Base-by-base conservation (phyloP, 2,329 filamentous ascomycete genomes). In the Seiridium unicorne region DNA sequence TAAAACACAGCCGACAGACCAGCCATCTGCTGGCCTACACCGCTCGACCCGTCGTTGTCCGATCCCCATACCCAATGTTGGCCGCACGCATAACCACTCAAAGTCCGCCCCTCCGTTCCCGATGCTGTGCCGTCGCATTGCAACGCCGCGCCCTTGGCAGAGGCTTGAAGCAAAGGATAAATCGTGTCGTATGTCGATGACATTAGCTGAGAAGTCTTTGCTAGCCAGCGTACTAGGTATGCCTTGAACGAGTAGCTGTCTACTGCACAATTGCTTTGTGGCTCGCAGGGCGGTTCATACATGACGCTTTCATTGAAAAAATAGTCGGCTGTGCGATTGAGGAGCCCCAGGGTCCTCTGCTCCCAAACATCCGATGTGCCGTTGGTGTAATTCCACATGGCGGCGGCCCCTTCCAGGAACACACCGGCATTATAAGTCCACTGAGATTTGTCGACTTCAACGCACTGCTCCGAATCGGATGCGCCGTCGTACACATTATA, bases 171-270 rank as follows among this genome's bases (percentile, higher is more conserved):
- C 31, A 70, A 67, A 4, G 70, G 67, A 48, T 73, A 70, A 57
- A 80, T 73, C 8, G 61, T 64, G 35, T 66, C 66, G 40, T 63
- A 62, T 13, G 73, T 77, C 59, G 72, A 69, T 1, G 76, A 75
- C 3, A 75, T 76, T 47, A 75, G 55, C 62, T 73, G 69, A 31
- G 70, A 68, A 1, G 76, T 72, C 35, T 72, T 68, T 3, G 73
- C 76, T 60, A 79, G 68, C 73, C 78, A 84, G 54, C 83, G 81
- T 34, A 79, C 72, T 5, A 86, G 74, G 64, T 83, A 83, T 32
- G 79, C 81, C 70, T 86, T 87, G 79, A 82, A 86, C 44, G 78
- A 79, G 55, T 76, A 74, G 68, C 84, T 81, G 65, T 87, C 84
- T 46, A 77, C 74, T 68, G 81, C 80, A 73, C 84, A 87, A 56